Percentiles rank a stretch among this genome's conserved stretches.
These are phyloP conservation scores for Nicotiana tabacum DNA, from an alignment of 257 asterid genomes.

Conservation along the genomic window DNA sequence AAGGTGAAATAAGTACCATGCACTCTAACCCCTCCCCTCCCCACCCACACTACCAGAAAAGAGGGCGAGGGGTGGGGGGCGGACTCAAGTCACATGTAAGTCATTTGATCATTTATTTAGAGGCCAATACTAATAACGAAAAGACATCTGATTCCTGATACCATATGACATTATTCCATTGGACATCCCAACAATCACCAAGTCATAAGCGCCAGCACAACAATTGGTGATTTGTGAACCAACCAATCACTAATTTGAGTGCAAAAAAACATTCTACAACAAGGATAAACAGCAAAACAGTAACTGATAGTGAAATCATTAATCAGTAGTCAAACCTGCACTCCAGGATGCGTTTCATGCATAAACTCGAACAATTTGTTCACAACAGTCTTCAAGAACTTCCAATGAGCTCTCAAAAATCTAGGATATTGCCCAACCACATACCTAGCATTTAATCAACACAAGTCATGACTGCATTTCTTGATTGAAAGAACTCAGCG, in stretches of 20 bases:
- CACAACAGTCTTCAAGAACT: constrained; percentile 97
- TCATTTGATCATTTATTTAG: too few species aligned
- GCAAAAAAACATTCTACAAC: not conserved
- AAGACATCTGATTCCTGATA: not conserved
- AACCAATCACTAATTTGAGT: not conserved
- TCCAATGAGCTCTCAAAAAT: constrained; percentile 99
- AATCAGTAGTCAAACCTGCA: constrained; percentile 53
- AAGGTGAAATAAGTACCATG: not conserved
- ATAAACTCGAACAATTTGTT: constrained; percentile 96
- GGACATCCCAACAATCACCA: not conserved
- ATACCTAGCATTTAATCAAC: constrained; percentile 52
- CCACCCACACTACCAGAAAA: not conserved
- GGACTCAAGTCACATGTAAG: too few species aligned
- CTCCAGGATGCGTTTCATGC: constrained; percentile 99
- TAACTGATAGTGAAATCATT: not conserved
- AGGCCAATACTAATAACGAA: not conserved
- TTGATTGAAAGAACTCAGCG: not conserved
- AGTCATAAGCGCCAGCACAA: not conserved
- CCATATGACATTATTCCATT: not conserved
- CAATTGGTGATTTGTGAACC: not conserved
- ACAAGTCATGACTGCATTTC: not conserved
- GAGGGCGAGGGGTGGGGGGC: too few species aligned
- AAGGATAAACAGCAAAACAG: not conserved
- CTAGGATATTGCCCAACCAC: constrained; percentile 99
- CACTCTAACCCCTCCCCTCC: not conserved